Evolutionary conservation across 371 early-diverging fungal species (phyloP).

Genomic region (Haplosporangium sp.): DNA sequence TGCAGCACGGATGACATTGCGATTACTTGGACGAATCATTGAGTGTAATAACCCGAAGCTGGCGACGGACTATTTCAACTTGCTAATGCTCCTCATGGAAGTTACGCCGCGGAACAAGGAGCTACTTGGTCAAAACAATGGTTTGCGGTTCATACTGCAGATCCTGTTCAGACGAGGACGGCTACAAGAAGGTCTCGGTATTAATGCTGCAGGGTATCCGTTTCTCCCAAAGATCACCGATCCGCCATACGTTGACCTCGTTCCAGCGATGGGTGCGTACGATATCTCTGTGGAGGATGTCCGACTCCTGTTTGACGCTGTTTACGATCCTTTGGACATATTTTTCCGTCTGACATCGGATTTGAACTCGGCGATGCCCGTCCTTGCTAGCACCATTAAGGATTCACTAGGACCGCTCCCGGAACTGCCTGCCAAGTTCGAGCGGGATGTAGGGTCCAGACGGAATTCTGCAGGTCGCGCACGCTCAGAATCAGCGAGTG

Average conservation of each 20-base stretch:
- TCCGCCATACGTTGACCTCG: constrained; percentile 56
- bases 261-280: constrained; percentile 56
- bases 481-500: constrained; percentile 47
- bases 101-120: constrained; percentile 59
- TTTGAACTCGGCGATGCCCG: constrained; percentile 4
- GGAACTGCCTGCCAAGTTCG: constrained; percentile 29
- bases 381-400: constrained; percentile 17
- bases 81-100: constrained; percentile 57
- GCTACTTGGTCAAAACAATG: constrained; percentile 46
- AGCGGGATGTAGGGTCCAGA: constrained; percentile 8
- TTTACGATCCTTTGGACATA: constrained; percentile 56
- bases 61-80: constrained; percentile 54
- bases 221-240: constrained; percentile 29
- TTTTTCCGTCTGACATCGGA: constrained; percentile 38
- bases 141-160: constrained; percentile 52
- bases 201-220: constrained; percentile 30
- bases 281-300: constrained; percentile 57
- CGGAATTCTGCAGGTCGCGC: constrained; percentile 28
- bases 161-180: constrained; percentile 55
- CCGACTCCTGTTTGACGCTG: constrained; percentile 54
- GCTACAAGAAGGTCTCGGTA: constrained; percentile 26
- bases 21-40: constrained; percentile 50
- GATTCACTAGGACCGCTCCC: constrained; percentile 36
- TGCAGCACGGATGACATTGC: constrained; percentile 57
- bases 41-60: constrained; percentile 53